Evolutionary conservation across 2,329 filamentous ascomycete genomes (phyloP).

Genomic region (Ceratocystis ficicola): DNA sequence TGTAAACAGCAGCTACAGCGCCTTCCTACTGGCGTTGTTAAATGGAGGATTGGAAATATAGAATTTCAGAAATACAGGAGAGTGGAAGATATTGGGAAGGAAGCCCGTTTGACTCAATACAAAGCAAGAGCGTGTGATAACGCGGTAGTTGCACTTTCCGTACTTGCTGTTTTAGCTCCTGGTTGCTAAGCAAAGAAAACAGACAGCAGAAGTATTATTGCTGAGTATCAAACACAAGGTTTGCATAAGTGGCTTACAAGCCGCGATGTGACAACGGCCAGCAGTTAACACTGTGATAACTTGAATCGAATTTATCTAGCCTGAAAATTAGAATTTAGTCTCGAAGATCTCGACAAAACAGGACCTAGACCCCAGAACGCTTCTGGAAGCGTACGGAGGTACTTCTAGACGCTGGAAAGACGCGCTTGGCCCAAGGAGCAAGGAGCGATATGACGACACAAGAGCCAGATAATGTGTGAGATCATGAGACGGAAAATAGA

Average conservation of each 20-base stretch:
- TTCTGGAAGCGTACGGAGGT: neutral
- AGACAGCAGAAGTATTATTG: neutral
- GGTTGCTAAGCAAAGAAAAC: conserved; percentile 1
- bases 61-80: neutral
- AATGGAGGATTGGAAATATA: neutral
- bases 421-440: neutral
- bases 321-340: neutral
- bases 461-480: neutral
- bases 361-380: neutral
- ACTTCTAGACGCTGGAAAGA: conserved; percentile 3
- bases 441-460: conserved; percentile 6
- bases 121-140: neutral
- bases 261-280: neutral
- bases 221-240: neutral
- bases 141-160: neutral
- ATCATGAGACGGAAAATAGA: conserved; percentile 9
- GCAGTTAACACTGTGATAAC: neutral
- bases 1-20: conserved; percentile 2
- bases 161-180: neutral
- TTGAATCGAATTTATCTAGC: neutral
- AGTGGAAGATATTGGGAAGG: neutral
- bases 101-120: neutral
- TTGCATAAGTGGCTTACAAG: neutral
- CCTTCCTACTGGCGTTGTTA: neutral
- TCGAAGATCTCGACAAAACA: neutral